Conservation (phyloP, 2,329 filamentous ascomycete genomes). For the Apiospora malaysiana region DNA sequence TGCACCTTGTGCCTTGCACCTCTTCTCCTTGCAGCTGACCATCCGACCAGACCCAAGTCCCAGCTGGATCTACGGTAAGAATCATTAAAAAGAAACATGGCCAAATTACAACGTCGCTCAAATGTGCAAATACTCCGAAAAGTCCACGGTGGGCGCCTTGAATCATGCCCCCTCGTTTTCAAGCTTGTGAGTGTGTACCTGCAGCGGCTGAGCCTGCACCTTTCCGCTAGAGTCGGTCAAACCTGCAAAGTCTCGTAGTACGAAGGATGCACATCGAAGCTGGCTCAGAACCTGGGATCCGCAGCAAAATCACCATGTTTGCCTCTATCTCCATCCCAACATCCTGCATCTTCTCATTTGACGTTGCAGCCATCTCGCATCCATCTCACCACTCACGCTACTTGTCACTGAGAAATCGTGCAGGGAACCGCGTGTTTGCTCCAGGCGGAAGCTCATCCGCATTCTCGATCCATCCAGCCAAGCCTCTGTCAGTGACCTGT, state of each 20-base stretch:
- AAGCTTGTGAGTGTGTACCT: slow-evolving; percentile 12
- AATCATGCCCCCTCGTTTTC: background rate
- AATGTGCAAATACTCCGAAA: background rate
- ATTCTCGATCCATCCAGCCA: background rate
- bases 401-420: background rate
- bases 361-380: slow-evolving; percentile 1
- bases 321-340: too few relatives aligned
- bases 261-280: slow-evolving; percentile 5
- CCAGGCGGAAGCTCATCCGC: background rate
- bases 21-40: too few relatives aligned
- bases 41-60: background rate
- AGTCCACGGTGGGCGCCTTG: too few relatives aligned
- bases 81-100: background rate
- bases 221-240: slow-evolving; percentile 11
- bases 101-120: background rate
- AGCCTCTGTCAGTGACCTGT: background rate
- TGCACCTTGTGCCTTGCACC: too few relatives aligned
- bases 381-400: background rate
- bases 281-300: background rate
- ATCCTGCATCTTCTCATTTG: background rate
- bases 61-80: too few relatives aligned
- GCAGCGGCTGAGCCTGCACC: slow-evolving; percentile 14
- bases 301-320: background rate
- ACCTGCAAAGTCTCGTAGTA: background rate
- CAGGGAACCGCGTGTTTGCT: background rate